Evolutionary conservation across 176 grass and related monocot genomes (phyloP), one percentile per base, ranked within the genome.

Genomic region (maize (Zea mays)): DNA sequence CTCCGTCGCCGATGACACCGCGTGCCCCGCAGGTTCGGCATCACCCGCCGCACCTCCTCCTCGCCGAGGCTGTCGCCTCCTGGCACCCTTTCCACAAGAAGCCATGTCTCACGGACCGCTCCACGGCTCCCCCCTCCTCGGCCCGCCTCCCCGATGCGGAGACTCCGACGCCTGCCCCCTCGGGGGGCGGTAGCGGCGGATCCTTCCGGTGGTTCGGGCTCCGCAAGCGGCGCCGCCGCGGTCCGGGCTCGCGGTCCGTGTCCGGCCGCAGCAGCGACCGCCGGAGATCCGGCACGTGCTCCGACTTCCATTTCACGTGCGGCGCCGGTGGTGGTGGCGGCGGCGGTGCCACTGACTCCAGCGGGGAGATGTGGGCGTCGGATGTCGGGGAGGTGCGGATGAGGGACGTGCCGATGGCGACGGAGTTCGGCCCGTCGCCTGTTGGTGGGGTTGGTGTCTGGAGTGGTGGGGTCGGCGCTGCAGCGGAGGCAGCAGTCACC

Each of bases 361-460:
- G 91, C 77, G 91, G 91, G 17, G 91, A 93, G 83, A 79, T 93
- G 82, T 93, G 91, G 91, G 83, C 88, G 44, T 93, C 91, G 20
- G 91, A 93, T 62, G 85, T 93, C 43, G 89, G 91, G 76, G 91
- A 93, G 80, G 50, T 85, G 60, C 82, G 91, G 79, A 80, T 90
- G 67, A 93, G 83, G 85, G 91, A 93, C 19, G 78, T 72, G 42
- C 89, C 91, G n/a, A 86, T 84, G 51, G 75, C 66, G 40, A 72
- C 83, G 34, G 91, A 84, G 62, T 82, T 83, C 55, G 79, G 57
- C 12, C 57, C 67, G 10, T 51, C 86, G 34, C 88, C 80, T 51
- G 38, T 79, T 34, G 55, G 60, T 19, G 76, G 41, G 71, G 42
- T 33, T 38, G 76, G 78, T 41, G 77, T 61, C 2, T 84, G 75